Percentiles rank a stretch among this genome's conserved stretches.
Evolutionary conservation across 495 filamentous ascomycete species (phyloP).

Genomic region (Xylaria longipes): DNA sequence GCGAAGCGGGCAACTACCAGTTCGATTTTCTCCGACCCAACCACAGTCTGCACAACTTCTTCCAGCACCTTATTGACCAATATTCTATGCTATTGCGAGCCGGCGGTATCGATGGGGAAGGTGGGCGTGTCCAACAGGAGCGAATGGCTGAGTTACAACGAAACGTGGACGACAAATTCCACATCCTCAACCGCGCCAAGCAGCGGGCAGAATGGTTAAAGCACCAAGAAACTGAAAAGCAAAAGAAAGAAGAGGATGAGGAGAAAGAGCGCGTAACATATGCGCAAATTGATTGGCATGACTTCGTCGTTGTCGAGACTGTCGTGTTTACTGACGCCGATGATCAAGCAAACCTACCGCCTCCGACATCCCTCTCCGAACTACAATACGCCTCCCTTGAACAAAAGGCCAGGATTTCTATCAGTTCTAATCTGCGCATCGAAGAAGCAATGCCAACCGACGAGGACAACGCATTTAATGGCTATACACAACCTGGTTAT

Average conservation of each 20-base stretch:
- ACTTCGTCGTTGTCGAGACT: constrained; percentile 95
- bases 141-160: constrained; percentile 75
- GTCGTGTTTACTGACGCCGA: constrained; percentile 92
- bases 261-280: constrained; percentile 86
- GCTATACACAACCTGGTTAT: constrained; percentile 52
- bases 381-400: constrained; percentile 93
- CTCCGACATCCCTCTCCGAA: constrained; percentile 86
- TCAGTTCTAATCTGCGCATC: constrained; percentile 80
- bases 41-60: constrained; percentile 94
- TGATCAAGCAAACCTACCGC: constrained; percentile 83
- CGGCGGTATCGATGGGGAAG: constrained; percentile 71
- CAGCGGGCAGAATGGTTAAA: constrained; percentile 86
- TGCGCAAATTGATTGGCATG: constrained; percentile 96
- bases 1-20: constrained; percentile 90
- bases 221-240: constrained; percentile 83
- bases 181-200: constrained; percentile 79
- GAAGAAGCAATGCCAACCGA: constrained; percentile 95
- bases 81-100: constrained; percentile 82
- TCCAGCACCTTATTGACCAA: constrained; percentile 89
- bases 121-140: constrained; percentile 68
- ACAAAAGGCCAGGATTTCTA: constrained; percentile 88
- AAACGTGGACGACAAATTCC: constrained; percentile 80
- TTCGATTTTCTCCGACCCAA: constrained; percentile 97
- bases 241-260: constrained; percentile 85
- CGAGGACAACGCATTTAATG: constrained; percentile 64